These are phyloP conservation scores for Sugiyamaella novakii DNA, from an alignment of 1,139 yeast species.

Conservation along the genomic window DNA sequence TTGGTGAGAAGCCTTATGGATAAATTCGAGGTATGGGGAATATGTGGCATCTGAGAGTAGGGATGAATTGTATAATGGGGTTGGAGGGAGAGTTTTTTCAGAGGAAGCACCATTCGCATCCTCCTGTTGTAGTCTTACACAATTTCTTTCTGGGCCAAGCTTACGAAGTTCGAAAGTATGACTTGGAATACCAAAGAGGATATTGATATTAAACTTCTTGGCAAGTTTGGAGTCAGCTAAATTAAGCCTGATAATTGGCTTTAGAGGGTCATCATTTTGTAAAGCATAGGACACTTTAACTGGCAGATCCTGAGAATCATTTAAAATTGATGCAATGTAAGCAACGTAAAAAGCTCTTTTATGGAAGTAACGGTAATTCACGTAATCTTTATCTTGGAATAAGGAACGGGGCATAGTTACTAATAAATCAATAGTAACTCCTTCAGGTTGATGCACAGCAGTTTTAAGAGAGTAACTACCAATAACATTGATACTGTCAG, in stretches of 20 bases:
- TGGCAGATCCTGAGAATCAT: constrained; percentile 45
- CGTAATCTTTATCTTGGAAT: constrained; percentile 83
- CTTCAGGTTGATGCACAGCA: constrained; percentile 64
- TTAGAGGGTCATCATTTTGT: constrained; percentile 41
- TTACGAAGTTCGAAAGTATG: constrained; percentile 74
- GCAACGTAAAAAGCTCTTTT: constrained; percentile 88
- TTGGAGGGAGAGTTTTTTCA: constrained; percentile 56
- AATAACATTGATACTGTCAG: constrained; percentile 73
- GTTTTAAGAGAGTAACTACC: constrained; percentile 91
- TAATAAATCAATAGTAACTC: constrained; percentile 72
- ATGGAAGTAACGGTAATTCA: constrained; percentile 86
- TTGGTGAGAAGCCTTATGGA: constrained; percentile 73
- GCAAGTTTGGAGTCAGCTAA: constrained; percentile 30
- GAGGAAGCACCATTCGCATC: constrained; percentile 34
- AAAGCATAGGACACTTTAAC: constrained; percentile 58
- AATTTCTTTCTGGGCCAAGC: constrained; percentile 66
- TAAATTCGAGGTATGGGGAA: constrained; percentile 68
- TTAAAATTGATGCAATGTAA: constrained; percentile 59
- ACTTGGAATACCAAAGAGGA: constrained; percentile 72
- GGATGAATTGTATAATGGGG: constrained; percentile 85
- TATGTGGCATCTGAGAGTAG: constrained; percentile 68
- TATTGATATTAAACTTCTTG: constrained; percentile 62
- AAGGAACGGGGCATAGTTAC: constrained; percentile 76
- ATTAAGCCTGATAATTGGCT: constrained; percentile 40
- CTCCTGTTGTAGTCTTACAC: constrained; percentile 55